These are phyloP conservation scores for Aschersonia sp. DNA, from an alignment of 2,329 filamentous ascomycete genomes.

Conservation along the genomic window DNA sequence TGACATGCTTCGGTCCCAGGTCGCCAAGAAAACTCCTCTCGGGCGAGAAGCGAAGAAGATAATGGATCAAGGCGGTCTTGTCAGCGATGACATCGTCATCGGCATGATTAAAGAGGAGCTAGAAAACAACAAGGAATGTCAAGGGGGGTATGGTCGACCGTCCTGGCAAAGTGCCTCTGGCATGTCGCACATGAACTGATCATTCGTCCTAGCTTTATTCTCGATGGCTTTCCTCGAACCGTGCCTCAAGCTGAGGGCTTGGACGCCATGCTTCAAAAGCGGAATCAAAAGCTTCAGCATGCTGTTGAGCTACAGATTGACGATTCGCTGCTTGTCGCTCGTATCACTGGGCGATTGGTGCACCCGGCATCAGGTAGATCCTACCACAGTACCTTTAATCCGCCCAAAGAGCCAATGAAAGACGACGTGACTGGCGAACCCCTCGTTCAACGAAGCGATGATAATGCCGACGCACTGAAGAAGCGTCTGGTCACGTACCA, in stretches of 20 bases:
- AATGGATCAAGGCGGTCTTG: conserved; percentile 95
- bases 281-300: conserved; percentile 79
- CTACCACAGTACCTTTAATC: conserved; percentile 99
- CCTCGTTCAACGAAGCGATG: conserved; percentile 87
- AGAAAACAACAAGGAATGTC: conserved; percentile 86
- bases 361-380: conserved; percentile 92
- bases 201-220: conserved; percentile 63
- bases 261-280: conserved; percentile 72
- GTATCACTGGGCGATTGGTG: conserved; percentile 90
- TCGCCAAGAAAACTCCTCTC: conserved; percentile 90
- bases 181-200: neutral
- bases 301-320: conserved; percentile 96
- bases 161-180: conserved; percentile 1
- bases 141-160: conserved; percentile 59
- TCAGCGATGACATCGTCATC: conserved; percentile 98
- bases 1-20: conserved; percentile 97
- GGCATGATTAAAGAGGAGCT: conserved; percentile 99
- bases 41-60: conserved; percentile 99
- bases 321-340: conserved; percentile 80
- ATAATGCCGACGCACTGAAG: conserved; percentile 90
- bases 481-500: conserved; percentile 93
- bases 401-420: conserved; percentile 83
- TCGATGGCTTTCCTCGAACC: conserved; percentile 95
- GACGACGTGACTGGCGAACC: conserved; percentile 96
- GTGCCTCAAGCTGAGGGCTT: conserved; percentile 90